phyloP scores from a whole-genome alignment of 768 basidiomycete genomes.

The Mycena amicta region DNA sequence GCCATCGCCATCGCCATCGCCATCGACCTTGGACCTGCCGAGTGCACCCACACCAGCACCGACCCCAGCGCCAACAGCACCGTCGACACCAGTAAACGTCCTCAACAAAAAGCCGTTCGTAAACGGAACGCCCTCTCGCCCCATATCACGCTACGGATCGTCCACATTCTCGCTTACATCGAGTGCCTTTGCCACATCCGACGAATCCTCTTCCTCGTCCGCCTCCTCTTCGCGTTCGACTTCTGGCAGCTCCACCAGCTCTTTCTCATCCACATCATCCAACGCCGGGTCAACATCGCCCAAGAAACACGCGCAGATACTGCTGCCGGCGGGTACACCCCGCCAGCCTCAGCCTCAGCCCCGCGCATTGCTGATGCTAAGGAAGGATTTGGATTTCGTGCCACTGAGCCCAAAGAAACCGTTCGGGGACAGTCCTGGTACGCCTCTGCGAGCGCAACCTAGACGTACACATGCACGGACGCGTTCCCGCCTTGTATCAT shows the following conservation, averaged over 20 bases:
- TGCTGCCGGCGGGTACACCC: conserved; percentile 23
- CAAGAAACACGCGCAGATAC: conserved; percentile 36
- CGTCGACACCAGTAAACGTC: conserved; percentile 40
- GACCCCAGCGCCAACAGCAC: conserved; percentile 32
- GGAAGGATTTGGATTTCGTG: conserved; percentile 70
- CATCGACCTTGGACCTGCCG: too few relatives aligned
- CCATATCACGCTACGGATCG: conserved; percentile 42
- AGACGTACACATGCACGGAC: conserved; percentile 12
- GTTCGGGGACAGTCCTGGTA: conserved; percentile 16
- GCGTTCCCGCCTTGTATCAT: conserved; percentile 13
- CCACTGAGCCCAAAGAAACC: conserved; percentile 70
- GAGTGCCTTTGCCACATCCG: conserved; percentile 18
- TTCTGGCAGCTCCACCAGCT: conserved; percentile 43
- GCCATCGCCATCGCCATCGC: conserved; percentile 19
- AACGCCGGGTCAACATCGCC: conserved; percentile 50
- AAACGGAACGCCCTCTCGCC: conserved; percentile 37
- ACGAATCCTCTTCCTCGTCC: conserved; percentile 11
- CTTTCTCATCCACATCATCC: conserved; percentile 46
- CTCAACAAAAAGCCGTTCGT: conserved; percentile 37
- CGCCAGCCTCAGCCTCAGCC: conserved; percentile 44
- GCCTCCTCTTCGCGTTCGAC: conserved; percentile 41
- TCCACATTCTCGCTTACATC: conserved; percentile 24
- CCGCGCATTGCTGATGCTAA: conserved; percentile 64
- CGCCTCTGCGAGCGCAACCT: neutral
- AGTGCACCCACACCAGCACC: conserved; percentile 2